Evolutionary conservation across 768 basidiomycete genomes (phyloP), one percentile per base, ranked within the genome.

Genomic region (Naematelia aurantialba): DNA sequence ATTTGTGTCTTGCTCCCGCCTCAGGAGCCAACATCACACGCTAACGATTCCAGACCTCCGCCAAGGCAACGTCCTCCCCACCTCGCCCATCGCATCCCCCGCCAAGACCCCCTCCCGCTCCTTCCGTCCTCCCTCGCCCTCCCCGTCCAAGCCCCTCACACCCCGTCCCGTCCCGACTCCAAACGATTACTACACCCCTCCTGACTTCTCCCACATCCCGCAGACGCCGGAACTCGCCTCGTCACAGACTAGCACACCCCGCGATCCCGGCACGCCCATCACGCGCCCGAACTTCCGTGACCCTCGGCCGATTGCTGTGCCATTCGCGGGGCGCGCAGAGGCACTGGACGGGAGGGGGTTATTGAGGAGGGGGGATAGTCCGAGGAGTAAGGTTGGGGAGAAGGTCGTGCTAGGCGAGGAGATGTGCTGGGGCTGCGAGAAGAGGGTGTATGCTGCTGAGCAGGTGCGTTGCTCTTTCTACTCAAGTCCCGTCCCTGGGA

Each of bases 361-460:
- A 42, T 42, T 74, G 54, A 65, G 59, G 30, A 52, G 62, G 22
- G 62, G 57, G 13, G 66, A 71, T 19, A 69, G 67, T 62, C 72
- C 72, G 24, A 55, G 72, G 58, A 61, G 52, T 27, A 74, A 74
- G 50, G 69, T 70, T 17, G 72, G 72, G n/a, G 69, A 69, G 45
- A 67, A 53, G 55, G 24, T 63, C n/a, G 54, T 57, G 17, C 25
- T 60, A 31, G 65, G 62, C 3, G 69, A 69, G n/a, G 69, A 70
- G 14, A 30, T 53, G 39, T 74, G 72, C 61, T 57, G 59, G 44
- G 66, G 62, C 3, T 74, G 72, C 55, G 69, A 62, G 49, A 74
- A 71, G 60, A 67, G 69, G 55, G 72, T 74, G 2, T 74, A 74
- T 58, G 68, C 68, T 11, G 72, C 72, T 21, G 72, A 74, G 46